These are phyloP conservation scores for Gracilaria domingensis DNA, from an alignment of 23 red algal species.

Conservation along the genomic window DNA sequence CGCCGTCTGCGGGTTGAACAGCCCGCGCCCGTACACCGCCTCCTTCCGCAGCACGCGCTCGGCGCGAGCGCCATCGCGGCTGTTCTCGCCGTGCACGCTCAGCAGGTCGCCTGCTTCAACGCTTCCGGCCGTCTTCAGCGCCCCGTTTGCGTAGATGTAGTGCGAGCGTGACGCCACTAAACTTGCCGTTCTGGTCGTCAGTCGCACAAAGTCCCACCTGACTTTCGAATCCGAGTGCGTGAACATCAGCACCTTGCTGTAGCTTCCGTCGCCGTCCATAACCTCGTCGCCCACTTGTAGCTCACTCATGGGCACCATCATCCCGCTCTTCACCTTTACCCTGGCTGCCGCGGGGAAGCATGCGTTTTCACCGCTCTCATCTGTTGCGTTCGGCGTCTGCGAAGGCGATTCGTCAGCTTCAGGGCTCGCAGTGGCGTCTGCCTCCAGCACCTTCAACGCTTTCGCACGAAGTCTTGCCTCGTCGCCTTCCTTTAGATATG, in stretches of 20 bases:
- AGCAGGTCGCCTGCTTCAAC: constrained; percentile 47
- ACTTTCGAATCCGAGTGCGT: constrained; percentile 6
- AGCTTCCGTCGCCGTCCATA: constrained; percentile 10
- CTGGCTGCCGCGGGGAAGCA: neutral
- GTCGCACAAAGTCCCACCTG: neutral
- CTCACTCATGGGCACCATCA: neutral
- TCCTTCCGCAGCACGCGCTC: constrained; percentile 9
- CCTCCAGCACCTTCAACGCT: neutral
- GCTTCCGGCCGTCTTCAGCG: constrained; percentile 7
- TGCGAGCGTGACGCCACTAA: constrained; percentile 26
- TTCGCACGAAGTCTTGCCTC: neutral
- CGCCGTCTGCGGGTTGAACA: constrained; percentile 82
- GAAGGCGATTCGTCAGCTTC: neutral
- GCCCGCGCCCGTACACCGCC: neutral
- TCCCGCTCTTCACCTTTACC: constrained; percentile 10
- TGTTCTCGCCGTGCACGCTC: neutral
- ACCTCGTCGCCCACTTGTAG: neutral
- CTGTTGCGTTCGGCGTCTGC: neutral
- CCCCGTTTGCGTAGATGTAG: constrained; percentile 57
- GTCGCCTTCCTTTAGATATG: constrained; percentile 9
- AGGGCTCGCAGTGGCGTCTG: neutral
- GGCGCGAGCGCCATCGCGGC: neutral
- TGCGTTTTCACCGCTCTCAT: neutral
- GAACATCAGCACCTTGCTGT: constrained; percentile 28
- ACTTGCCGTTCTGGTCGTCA: neutral